Evolutionary conservation across 768 basidiomycete species (phyloP).

Genomic region (Suillus spraguei): DNA sequence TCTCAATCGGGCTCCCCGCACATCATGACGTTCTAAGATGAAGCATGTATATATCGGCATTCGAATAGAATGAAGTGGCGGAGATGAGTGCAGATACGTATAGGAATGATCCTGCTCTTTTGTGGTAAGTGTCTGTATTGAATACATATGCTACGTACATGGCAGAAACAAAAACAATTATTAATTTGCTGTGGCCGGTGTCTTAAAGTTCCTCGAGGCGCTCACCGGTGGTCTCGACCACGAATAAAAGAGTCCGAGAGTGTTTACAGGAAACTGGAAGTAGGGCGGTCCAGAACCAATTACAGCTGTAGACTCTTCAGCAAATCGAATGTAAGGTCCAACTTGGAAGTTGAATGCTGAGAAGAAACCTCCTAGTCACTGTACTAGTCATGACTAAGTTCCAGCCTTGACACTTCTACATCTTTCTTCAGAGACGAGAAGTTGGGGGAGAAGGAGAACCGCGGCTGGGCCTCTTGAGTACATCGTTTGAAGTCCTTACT

Average conservation of each 20-base stretch:
- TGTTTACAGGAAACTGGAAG: not conserved
- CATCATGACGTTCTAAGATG: not conserved
- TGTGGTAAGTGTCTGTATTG: not conserved
- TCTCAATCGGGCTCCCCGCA: not conserved
- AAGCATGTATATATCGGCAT: not conserved
- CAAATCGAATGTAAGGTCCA: not conserved
- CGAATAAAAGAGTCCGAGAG: not conserved
- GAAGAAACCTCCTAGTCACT: not conserved
- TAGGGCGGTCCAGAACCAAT: slow-evolving; percentile 3
- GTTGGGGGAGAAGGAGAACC: not conserved
- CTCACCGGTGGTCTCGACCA: not conserved
- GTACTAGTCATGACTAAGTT: not conserved
- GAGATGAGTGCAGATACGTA: not conserved
- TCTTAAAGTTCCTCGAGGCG: not conserved
- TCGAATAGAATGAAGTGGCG: not conserved
- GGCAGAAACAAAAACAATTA: not conserved
- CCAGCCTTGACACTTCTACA: not conserved
- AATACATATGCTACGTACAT: not conserved
- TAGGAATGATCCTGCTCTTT: not conserved
- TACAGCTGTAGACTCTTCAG: not conserved
- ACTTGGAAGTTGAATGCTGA: not conserved
- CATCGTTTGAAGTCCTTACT: not conserved
- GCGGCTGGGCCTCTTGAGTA: not conserved
- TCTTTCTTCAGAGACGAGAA: not conserved
- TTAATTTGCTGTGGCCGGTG: not conserved